Percentiles rank a stretch among this genome's conserved stretches.
These are phyloP conservation scores for Claviceps maximensis DNA, from an alignment of 2,329 filamentous ascomycete species.

Conservation along the genomic window DNA sequence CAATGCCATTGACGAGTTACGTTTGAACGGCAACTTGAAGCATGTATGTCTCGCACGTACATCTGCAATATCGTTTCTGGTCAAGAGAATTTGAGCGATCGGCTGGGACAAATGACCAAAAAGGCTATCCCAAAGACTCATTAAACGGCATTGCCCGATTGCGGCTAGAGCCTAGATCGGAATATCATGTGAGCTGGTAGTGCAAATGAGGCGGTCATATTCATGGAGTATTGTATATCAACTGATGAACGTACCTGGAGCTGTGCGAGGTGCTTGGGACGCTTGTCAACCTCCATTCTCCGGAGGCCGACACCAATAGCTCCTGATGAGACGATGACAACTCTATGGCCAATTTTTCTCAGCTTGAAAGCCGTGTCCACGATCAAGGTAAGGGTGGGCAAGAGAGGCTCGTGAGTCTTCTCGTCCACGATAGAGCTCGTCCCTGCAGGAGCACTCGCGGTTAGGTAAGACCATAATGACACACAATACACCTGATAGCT, in stretches of 20 bases:
- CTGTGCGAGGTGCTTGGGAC: conserved; percentile 81
- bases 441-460: conserved; percentile 38
- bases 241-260: conserved; percentile 47
- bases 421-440: conserved; percentile 99
- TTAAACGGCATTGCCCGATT: conserved; percentile 88
- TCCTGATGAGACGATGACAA: conserved; percentile 92
- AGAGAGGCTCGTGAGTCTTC: conserved; percentile 79
- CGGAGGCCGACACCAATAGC: conserved; percentile 89
- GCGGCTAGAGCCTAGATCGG: conserved; percentile 63
- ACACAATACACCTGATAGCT: not conserved
- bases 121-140: conserved; percentile 88
- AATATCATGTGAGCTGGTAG: not conserved
- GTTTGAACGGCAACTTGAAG: too few relatives aligned
- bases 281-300: conserved; percentile 75
- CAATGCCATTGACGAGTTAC: not conserved
- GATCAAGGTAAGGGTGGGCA: conserved; percentile 82
- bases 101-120: conserved; percentile 82
- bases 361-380: conserved; percentile 87
- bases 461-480: not conserved
- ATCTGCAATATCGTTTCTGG: conserved; percentile 91
- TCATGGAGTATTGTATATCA: not conserved
- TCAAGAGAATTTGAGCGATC: conserved; percentile 87
- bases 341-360: conserved; percentile 79
- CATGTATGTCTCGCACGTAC: conserved; percentile 31
- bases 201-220: not conserved